Base-by-base conservation (phyloP, 805 yeast genomes). In the Naumovozyma dairenensis region DNA sequence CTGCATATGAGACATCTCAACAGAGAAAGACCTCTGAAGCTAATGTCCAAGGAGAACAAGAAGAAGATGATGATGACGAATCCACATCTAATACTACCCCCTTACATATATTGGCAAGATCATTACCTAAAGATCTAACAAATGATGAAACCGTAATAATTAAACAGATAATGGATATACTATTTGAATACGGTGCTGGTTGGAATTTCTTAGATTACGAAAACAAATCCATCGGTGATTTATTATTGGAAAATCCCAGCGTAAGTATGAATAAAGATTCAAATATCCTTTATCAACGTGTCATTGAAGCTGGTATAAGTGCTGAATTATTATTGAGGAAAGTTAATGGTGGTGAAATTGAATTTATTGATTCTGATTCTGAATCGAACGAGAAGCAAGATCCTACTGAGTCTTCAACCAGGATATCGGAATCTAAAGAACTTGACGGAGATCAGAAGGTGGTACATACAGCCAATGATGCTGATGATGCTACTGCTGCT, bases 111-210 rank as follows among this genome's bases (percentile, higher is more conserved):
- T 66, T 84, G 6, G 69, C 79, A 34, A 70, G 74, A 29, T 64
- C 72, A 28, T 46, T 79, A 9, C 68, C 70, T 0, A 19, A 20
- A 22, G 44, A 46, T 39, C 38, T 58, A 2, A 48, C 59, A 0
- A 37, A 38, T 4, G 65, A 58, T 0, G 80, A 74, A 35, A 64
- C 66, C 35, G 43, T 52, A 1, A 63, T 72, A 1, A 67, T 77
- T 1, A 37, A 60, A 21, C 54, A 59, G 9, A 67, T 87, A 74
- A 74, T 84, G 38, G 72, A 73, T 19, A 67, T 65, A 15, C 57
- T 87, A 38, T 78, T 87, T 43, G 75, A 82, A 49, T 80, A 75
- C 53, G 96, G 96, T 19, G 95, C 94, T 0, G 94, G 93, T 7
- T 87, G 96, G 96, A 78, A 80, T 56, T 66, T 82, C 45, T 63